A percentile compares a stretch with the other conserved stretches of the same genome.
These are phyloP conservation scores for Alternaria infectoria DNA, from an alignment of 2,329 filamentous ascomycete genomes.

Conservation along the genomic window DNA sequence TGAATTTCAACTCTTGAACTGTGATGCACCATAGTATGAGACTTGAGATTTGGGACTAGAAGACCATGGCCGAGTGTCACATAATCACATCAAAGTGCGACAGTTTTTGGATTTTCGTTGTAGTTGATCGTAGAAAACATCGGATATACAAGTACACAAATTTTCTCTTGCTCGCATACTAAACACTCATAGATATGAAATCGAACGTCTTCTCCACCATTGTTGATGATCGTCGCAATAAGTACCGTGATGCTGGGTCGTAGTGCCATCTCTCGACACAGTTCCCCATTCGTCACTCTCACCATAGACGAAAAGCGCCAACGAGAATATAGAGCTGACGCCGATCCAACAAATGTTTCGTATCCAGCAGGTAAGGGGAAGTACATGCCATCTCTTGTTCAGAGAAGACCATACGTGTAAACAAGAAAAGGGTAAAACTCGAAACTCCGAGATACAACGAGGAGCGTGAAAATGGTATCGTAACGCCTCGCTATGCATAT, in stretches of 20 bases:
- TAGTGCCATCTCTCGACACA: neutral
- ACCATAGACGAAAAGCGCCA: neutral
- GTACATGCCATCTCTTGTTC: neutral
- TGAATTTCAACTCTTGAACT: neutral
- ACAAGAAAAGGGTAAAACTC: slow-evolving; percentile 15
- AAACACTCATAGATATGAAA: neutral
- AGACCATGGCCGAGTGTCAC: neutral
- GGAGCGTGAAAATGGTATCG: slow-evolving; percentile 37
- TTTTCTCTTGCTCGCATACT: neutral
- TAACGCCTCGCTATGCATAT: slow-evolving; percentile 49
- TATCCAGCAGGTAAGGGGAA: neutral
- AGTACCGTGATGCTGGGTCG: neutral
- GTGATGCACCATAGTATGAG: neutral
- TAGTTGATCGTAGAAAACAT: neutral
- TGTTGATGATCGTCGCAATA: neutral
- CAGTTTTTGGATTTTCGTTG: neutral
- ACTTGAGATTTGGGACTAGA: neutral
- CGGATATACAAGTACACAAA: neutral
- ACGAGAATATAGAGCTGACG: neutral
- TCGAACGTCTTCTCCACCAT: neutral
- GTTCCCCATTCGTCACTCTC: neutral
- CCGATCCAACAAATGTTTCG: neutral
- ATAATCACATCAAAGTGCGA: neutral
- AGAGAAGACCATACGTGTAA: neutral
- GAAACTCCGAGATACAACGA: slow-evolving; percentile 14